A percentile compares a stretch with the other conserved stretches of the same genome.
These are phyloP conservation scores for Magnaporthiopsis rhizophila DNA, from an alignment of 2,329 filamentous ascomycete genomes.

Conservation along the genomic window DNA sequence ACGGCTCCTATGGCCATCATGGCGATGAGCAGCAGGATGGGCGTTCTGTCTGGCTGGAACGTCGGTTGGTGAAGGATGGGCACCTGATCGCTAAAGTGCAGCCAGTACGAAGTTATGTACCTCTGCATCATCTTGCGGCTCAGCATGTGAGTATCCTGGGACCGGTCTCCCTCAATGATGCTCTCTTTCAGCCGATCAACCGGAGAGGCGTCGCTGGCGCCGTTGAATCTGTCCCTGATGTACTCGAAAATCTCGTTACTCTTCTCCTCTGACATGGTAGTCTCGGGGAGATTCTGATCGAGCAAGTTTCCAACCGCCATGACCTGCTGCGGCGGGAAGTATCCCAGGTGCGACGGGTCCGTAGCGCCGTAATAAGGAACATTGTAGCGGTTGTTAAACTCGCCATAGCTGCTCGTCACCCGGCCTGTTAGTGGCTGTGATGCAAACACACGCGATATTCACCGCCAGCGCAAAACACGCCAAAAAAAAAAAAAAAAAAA, in stretches of 20 bases:
- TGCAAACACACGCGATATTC: too few species aligned
- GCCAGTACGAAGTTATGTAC: constrained; percentile 91
- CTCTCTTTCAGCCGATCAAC: constrained; percentile 67
- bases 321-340: constrained; percentile 64
- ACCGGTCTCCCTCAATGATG: constrained; percentile 71
- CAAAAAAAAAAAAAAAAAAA: not conserved
- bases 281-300: constrained; percentile 71
- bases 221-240: constrained; percentile 74
- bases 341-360: constrained; percentile 41
- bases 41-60: constrained; percentile 80
- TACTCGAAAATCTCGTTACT: constrained; percentile 75
- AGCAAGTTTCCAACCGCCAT: constrained; percentile 86
- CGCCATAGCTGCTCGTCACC: constrained; percentile 37
- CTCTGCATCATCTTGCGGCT: constrained; percentile 93
- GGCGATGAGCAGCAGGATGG: constrained; percentile 73
- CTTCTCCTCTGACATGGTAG: constrained; percentile 79
- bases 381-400: constrained; percentile 40
- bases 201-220: constrained; percentile 61
- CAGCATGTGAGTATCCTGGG: constrained; percentile 56
- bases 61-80: constrained; percentile 93
- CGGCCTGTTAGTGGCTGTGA: too few species aligned
- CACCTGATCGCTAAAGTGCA: constrained; percentile 87
- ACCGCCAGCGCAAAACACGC: not conserved
- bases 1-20: constrained; percentile 92
- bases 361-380: constrained; percentile 38